A percentile compares a stretch with the other conserved stretches of the same genome.
These are phyloP conservation scores for Pleurotus sapidus DNA, from an alignment of 768 basidiomycete species.

Conservation along the genomic window DNA sequence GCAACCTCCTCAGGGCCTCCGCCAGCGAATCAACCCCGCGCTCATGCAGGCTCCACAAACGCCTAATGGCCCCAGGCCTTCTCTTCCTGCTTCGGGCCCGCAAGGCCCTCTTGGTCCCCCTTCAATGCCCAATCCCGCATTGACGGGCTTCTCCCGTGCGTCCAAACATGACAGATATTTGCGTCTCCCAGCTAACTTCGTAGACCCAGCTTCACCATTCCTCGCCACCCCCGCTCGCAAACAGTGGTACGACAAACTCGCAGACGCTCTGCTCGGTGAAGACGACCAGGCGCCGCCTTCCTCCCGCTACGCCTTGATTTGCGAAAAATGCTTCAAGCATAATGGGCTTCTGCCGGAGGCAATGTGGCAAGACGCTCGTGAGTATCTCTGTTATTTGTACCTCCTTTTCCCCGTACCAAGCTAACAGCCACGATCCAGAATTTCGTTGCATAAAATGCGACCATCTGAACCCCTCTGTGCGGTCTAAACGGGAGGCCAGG, in stretches of 20 bases:
- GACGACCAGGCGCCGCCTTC: constrained; percentile 53
- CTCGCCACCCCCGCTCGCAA: constrained; percentile 48
- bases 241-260: constrained; percentile 85
- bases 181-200: too few relatives aligned
- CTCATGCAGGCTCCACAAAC: constrained; percentile 17
- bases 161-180: background rate
- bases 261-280: constrained; percentile 83
- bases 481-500: constrained; percentile 27
- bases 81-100: background rate
- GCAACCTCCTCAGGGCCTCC: constrained; percentile 20
- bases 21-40: constrained; percentile 31
- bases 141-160: constrained; percentile 1
- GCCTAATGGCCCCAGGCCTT: background rate
- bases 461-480: constrained; percentile 65
- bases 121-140: constrained; percentile 19
- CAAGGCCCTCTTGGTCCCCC: constrained; percentile 27
- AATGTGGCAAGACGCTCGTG: constrained; percentile 80
- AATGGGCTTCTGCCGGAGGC: constrained; percentile 86
- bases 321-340: constrained; percentile 82
- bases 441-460: constrained; percentile 86
- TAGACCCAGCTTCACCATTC: background rate
- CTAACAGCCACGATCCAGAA: constrained; percentile 41
- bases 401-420: background rate
- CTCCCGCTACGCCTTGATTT: constrained; percentile 81
- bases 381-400: constrained; percentile 27